Evolutionary conservation across 352 stramenopile species (phyloP).

Genomic region (Globisporangium mamillatum): DNA sequence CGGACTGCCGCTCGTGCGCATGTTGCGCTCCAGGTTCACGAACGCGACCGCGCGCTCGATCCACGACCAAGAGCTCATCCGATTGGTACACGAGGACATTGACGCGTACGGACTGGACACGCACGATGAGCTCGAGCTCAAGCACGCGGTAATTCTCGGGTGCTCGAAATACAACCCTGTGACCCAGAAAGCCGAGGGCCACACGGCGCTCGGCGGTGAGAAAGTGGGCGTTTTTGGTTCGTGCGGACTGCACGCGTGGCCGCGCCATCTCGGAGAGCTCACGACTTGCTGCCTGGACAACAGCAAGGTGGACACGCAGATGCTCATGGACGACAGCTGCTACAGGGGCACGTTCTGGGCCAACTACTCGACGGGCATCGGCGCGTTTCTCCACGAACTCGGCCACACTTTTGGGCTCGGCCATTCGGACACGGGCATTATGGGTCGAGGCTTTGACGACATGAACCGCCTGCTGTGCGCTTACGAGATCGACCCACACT

Average conservation of each 20-base stretch:
- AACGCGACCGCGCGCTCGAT: slow-evolving; percentile 42
- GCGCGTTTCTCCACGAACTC: slow-evolving; percentile 63
- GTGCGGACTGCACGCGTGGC: slow-evolving; percentile 67
- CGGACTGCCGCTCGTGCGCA: slow-evolving; percentile 44
- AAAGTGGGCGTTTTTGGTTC: slow-evolving; percentile 67
- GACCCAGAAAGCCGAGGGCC: slow-evolving; percentile 48
- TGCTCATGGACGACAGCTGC: slow-evolving; percentile 62
- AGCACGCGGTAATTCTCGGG: slow-evolving; percentile 70
- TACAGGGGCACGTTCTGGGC: slow-evolving; percentile 55
- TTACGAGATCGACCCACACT: slow-evolving; percentile 32
- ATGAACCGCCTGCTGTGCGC: slow-evolving; percentile 61
- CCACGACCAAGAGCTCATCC: slow-evolving; percentile 60
- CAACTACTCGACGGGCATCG: slow-evolving; percentile 64
- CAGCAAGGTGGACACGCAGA: slow-evolving; percentile 36
- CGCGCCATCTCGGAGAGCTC: slow-evolving; percentile 41
- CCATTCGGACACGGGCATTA: slow-evolving; percentile 54
- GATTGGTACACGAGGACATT: slow-evolving; percentile 53
- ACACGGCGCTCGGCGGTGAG: slow-evolving; percentile 55
- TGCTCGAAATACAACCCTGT: slow-evolving; percentile 56
- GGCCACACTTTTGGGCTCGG: slow-evolving; percentile 63
- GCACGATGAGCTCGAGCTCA: slow-evolving; percentile 35
- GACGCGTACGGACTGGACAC: slow-evolving; percentile 29
- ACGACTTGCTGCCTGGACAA: slow-evolving; percentile 58
- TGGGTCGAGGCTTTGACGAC: slow-evolving; percentile 71
- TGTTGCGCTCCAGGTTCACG: slow-evolving; percentile 58